Evolutionary conservation across 140 eudicot species (phyloP).

Genomic region (Cichorium intybus): DNA sequence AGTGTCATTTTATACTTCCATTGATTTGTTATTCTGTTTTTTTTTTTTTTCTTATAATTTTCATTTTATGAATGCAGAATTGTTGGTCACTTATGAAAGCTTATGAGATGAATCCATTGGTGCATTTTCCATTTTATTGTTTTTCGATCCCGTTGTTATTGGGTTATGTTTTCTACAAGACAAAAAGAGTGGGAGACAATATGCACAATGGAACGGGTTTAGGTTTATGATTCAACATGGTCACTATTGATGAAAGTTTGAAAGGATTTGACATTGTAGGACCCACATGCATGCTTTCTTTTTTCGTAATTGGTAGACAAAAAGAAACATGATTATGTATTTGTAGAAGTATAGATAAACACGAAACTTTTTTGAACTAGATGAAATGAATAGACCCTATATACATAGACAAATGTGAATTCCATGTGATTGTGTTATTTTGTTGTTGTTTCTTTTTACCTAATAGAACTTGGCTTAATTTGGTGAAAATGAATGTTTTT

Average conservation of each 20-base stretch:
- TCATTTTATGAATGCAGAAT: constrained; percentile 46
- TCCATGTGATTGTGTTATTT: too few relatives aligned
- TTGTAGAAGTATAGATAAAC: not conserved
- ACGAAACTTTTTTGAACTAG: not conserved
- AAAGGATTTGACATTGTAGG: too few relatives aligned
- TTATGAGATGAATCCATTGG: constrained; percentile 72
- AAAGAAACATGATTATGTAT: not conserved
- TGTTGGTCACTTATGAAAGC: constrained; percentile 72
- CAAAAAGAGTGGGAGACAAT: constrained; percentile 23
- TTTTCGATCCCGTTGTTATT: constrained; percentile 54
- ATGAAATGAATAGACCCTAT: not conserved
- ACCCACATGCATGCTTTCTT: too few relatives aligned
- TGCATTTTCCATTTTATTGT: constrained; percentile 73
- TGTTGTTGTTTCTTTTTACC: not conserved
- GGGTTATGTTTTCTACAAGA: constrained; percentile 61
- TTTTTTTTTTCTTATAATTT: not conserved
- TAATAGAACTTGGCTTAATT: too few relatives aligned
- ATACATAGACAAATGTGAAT: not conserved
- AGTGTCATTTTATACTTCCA: constrained; percentile 4
- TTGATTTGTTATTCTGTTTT: not conserved
- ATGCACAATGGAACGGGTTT: not conserved
- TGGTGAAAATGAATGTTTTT: not conserved
- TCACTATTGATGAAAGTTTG: too few relatives aligned
- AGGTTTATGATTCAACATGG: too few relatives aligned
- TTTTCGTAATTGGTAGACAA: too few relatives aligned